These are phyloP conservation scores for Sindora glabra DNA, from an alignment of 306 rosid species.

Conservation along the genomic window DNA sequence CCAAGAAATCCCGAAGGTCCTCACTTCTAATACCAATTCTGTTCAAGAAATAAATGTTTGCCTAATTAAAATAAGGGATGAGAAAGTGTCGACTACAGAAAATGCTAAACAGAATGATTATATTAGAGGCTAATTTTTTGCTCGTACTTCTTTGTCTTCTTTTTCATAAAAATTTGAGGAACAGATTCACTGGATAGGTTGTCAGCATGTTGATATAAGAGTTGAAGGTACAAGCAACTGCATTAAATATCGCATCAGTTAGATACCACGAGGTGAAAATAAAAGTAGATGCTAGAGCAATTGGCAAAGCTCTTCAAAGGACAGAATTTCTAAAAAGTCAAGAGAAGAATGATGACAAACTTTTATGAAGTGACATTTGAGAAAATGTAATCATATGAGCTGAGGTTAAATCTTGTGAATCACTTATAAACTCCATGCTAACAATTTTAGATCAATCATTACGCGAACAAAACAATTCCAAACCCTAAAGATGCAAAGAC, in stretches of 20 bases:
- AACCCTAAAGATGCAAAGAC: constrained; percentile 12
- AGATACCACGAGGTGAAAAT: constrained; percentile 4
- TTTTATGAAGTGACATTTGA: neutral
- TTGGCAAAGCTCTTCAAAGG: no score
- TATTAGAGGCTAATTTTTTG: constrained; percentile 13
- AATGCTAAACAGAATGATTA: neutral
- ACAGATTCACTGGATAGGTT: constrained; percentile 61
- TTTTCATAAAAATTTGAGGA: constrained; percentile 70
- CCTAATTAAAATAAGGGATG: constrained; percentile 13
- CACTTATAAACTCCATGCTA: neutral
- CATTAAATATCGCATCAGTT: constrained; percentile 21
- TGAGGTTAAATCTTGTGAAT: constrained; percentile 2
- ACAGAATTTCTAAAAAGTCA: neutral
- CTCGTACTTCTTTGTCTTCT: constrained; percentile 62
- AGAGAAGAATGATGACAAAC: neutral
- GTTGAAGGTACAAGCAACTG: constrained; percentile 92
- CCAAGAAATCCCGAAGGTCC: constrained; percentile 63
- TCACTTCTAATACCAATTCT: constrained; percentile 93
- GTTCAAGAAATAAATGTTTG: constrained; percentile 17
- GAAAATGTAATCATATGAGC: neutral
- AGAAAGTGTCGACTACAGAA: constrained; percentile 10
- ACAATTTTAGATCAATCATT: neutral
- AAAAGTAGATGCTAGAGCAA: neutral
- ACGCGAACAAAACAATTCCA: neutral
- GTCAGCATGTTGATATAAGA: constrained; percentile 70